Base-by-base conservation (phyloP, 257 asterid species). In the Fraxinus excelsior region DNA sequence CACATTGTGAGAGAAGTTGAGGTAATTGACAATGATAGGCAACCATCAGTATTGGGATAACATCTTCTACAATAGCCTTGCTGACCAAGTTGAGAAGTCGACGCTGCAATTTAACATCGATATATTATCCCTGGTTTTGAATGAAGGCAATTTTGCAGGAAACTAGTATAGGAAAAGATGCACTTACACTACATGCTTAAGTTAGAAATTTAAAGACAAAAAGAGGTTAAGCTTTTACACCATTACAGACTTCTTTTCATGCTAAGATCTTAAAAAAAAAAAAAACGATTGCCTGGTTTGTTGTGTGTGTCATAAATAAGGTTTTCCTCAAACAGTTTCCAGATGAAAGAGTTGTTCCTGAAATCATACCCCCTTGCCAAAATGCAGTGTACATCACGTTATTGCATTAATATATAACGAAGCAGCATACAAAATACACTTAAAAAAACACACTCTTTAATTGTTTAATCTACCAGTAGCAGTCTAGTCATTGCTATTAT, bases 41-140 rank as follows among this genome's bases (percentile, higher is more conserved):
- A 7, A 78, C 92, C 42, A 42, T 26, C 37, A 88, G 86, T 66
- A 91, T 86, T 46, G 87, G 95, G 81, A 88, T 78, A 14, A 91
- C 87, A 76, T 91, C 96, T 78, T 90, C 97, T 40, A 81, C 85
- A 42, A 74, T 35, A 32, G 93, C 92, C 87, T 87, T 91, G 7
- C 77, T 86, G 7, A 83, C 89, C 84, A 90, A 84, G 79, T 85
- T 84, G 74, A 86, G 82, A 82, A 91, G 95, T 34, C 83, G 90
- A 23, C 88, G 83, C 97, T 91, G 93, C 80, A 84, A 80, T 80
- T 73, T n/a, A 58, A 79, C 75, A 77, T 76, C 18, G 35, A 70
- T 74, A 78, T 46, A 38, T 14, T 67, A 26, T 74, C 56, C 70
- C 49, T 44, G n/a, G 12, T 69, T 34, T 13, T 70, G 35, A 40